Evolutionary conservation across 305 asterid genomes (phyloP).

Genomic region (Solanum aculeatissimum): DNA sequence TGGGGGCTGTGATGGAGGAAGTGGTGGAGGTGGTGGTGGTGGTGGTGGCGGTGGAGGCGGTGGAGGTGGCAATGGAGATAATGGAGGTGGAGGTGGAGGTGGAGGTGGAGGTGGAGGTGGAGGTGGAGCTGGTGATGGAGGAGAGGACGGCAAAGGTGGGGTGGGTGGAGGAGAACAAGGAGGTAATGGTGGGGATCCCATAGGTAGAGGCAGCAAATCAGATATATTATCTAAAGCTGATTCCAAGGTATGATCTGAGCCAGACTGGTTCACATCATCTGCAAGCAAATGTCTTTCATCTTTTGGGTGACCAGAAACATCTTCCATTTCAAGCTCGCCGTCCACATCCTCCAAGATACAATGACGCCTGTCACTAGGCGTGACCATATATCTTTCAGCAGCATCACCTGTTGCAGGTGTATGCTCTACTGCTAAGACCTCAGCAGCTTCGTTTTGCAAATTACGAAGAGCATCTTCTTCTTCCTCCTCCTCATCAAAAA

Average conservation of each 20-base stretch:
- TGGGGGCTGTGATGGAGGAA: constrained; percentile 29
- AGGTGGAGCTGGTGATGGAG: constrained; percentile 68
- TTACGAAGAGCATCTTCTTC: constrained; percentile 32
- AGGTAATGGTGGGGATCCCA: constrained; percentile 86
- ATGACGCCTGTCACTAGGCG: constrained; percentile 78
- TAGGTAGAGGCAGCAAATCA: constrained; percentile 46
- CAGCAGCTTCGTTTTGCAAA: constrained; percentile 26
- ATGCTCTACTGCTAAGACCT: constrained; percentile 25
- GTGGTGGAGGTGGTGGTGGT: constrained; percentile 34
- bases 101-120: constrained; percentile 57
- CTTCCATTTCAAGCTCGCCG: constrained; percentile 99
- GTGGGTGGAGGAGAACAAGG: constrained; percentile 69
- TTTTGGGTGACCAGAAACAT: constrained; percentile 61
- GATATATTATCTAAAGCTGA: constrained; percentile 19
- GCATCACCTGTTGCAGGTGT: constrained; percentile 36
- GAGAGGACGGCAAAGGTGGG: constrained; percentile 83
- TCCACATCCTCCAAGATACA: constrained; percentile 85
- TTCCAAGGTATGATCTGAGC: constrained; percentile 17
- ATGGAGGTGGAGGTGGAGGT: constrained; percentile 35
- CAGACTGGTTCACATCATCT: constrained; percentile 19
- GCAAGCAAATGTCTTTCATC: constrained; percentile 38
- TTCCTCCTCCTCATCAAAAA: constrained; percentile 65
- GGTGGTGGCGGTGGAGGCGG: constrained; percentile 11
- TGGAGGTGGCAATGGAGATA: constrained; percentile 14
- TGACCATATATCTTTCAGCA: constrained; percentile 33